Evolutionary conservation across 225 moss, liverwort and hornwort genomes (phyloP), one percentile per base, ranked within the genome.

Genomic region (Bryum argenteum): DNA sequence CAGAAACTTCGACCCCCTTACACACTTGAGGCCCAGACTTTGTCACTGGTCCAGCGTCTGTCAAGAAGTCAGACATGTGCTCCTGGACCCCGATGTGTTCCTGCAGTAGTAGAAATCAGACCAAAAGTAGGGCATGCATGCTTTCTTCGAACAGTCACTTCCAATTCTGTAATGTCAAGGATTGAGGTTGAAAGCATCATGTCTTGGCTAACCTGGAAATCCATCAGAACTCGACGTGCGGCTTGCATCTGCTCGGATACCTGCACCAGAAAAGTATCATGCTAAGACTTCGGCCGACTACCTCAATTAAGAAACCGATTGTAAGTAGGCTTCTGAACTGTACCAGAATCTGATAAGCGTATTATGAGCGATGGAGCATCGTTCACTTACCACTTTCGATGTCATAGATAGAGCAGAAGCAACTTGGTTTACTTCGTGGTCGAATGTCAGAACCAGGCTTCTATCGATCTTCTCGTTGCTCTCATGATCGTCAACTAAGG

Each of bases 391-490:
- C 78, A 75, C 68, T 73, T 87, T 77, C 38, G 82, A 90, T 50
- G 77, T 85, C 58, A 82, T 62, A 63, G 82, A 81, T 16, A 93
- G 81, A 45, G 71, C 84, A 33, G 63, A 64, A 26, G 90, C 83
- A 23, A 89, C 74, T 79, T 82, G 85, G 60, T 89, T 82, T 52
- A 89, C 85, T 73, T 93, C 90, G 51, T 84, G 66, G 48, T 80
- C 83, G 54, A 89, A 65, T 41, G 78, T 84, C 45, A 69, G 61
- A 47, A 90, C 56, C 61, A 89, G 21, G 71, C 74, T 85, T 66
- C 87, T 85, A 70, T 82, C 75, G 20, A 85, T 58, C 42, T 54
- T 85, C 38, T 60, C 63, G 64, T 87, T 70, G 55, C 69, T 74
- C 26, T 78, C 84, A 53, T 76, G 80, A 26, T 78, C 72, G 50